Conservation (phyloP, 1,139 yeast species). For the Taiozyma sp. region DNA sequence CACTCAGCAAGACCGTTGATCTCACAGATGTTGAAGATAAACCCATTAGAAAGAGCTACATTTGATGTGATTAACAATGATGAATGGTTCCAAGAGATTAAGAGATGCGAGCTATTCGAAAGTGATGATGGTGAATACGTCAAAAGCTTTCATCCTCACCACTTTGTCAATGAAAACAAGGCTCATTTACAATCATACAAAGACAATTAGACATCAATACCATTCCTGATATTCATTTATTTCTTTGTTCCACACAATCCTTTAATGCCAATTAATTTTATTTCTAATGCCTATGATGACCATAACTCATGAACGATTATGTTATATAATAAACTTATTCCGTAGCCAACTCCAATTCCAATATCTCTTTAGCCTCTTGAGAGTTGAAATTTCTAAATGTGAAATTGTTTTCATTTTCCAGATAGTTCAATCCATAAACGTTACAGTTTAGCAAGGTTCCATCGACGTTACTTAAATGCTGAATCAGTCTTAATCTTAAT, state of each 20-base stretch:
- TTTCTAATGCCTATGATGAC: neutral
- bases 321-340: neutral
- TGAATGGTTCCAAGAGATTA: conserved; percentile 67
- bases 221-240: neutral
- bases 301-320: neutral
- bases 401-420: conserved; percentile 6
- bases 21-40: conserved; percentile 65
- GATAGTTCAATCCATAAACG: conserved; percentile 17
- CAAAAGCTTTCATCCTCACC: neutral
- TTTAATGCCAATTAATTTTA: neutral
- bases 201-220: neutral
- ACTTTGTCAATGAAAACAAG: neutral
- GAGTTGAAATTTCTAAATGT: conserved; percentile 12
- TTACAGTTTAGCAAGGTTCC: conserved; percentile 17
- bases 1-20: conserved; percentile 79
- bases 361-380: conserved; percentile 6
- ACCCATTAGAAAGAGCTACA: conserved; percentile 65
- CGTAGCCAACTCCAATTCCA: neutral
- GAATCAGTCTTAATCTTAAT: conserved; percentile 15
- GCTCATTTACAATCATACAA: neutral
- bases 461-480: conserved; percentile 5
- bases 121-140: neutral
- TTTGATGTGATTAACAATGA: conserved; percentile 64
- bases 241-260: neutral
- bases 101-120: conserved; percentile 9